Evolutionary conservation across 306 rosid species (phyloP), one percentile per base, ranked within the genome.

Genomic region (Citrullus mucosospermus): DNA sequence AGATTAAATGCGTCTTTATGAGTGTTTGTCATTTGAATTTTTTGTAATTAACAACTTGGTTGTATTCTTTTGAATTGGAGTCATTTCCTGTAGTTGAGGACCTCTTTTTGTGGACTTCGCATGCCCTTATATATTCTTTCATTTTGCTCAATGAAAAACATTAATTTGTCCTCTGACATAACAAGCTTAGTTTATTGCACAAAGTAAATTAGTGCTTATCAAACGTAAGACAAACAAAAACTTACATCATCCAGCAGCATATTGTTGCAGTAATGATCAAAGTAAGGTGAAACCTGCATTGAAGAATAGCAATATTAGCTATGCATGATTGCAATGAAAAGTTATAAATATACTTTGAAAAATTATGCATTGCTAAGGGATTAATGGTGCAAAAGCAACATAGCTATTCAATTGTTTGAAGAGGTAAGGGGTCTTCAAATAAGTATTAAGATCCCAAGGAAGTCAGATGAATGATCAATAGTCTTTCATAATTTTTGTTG

Each of bases 181-280:
- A 50, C 46, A 53, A 53, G 43, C 79, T 20, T 22, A 20, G 39
- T 22, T 60, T 20, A 20, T 43, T 12, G 51, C 48, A 58, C 32
- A 16, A 18, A 38, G 34, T 43, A 70, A 22, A 70, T 46, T 20
- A 55, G 67, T 5, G 25, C 54, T 18, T 76, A 54, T 58, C 74
- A 34, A 75, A 78, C 34, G 63, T 71, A 65, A 66, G 7, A 66
- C 36, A 55, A 81, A 79, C 46, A 39, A 34, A 22, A 17, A 86
- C 97, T 87, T 88, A 94, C 97, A 94, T 94, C 94, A 94, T 89
- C 98, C 98, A 94, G 82, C 96, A 88, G 85, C 97, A 92, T 69
- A 92, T 84, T 28, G 93, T 93, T 46, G 97, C 98, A 63, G 97
- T 94, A 81, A 85, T 89, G 32, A 94, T 88, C 89, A 94, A 83